phyloP scores from a whole-genome alignment of 768 basidiomycete species.

The Lactarius hatsudake region DNA sequence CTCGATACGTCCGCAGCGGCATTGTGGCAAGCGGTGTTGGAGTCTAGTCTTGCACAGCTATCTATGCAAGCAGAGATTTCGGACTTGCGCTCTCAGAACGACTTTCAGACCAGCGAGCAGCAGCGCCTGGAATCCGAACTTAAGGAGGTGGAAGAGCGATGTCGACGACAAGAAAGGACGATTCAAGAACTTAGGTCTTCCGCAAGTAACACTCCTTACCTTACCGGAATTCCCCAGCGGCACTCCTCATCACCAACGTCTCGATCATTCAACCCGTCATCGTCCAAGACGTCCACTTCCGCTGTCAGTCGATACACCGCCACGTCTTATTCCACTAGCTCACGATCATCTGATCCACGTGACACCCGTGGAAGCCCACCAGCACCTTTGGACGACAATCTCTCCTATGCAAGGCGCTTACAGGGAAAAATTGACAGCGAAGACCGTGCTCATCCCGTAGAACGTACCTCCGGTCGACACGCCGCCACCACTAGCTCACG shows the following conservation, averaged over 20 bases:
- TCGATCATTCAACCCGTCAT: not conserved
- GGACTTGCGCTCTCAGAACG: slow-evolving; percentile 20
- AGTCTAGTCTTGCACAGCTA: slow-evolving; percentile 51
- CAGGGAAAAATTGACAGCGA: slow-evolving; percentile 44
- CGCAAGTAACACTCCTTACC: not conserved
- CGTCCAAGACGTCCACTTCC: slow-evolving; percentile 1
- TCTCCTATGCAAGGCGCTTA: slow-evolving; percentile 32
- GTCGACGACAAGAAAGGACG: slow-evolving; percentile 14
- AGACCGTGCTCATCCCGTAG: slow-evolving; percentile 37
- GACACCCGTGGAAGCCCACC: not conserved
- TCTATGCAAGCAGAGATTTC: slow-evolving; percentile 40
- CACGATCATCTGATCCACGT: not conserved
- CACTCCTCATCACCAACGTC: not conserved
- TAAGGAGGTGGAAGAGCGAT: slow-evolving; percentile 14
- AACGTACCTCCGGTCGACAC: slow-evolving; percentile 28
- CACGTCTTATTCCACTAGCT: not conserved
- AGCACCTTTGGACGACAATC: slow-evolving; percentile 21
- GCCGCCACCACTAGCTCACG: not conserved
- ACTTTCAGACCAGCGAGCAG: slow-evolving; percentile 28
- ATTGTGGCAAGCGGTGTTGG: slow-evolving; percentile 41
- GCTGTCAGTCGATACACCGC: not conserved
- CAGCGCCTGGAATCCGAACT: slow-evolving; percentile 21
- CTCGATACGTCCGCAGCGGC: slow-evolving; percentile 27
- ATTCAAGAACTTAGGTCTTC: not conserved
- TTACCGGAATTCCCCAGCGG: not conserved